These are phyloP conservation scores for Eucalyptus cloeziana DNA, from an alignment of 345 rosid species.

Conservation along the genomic window DNA sequence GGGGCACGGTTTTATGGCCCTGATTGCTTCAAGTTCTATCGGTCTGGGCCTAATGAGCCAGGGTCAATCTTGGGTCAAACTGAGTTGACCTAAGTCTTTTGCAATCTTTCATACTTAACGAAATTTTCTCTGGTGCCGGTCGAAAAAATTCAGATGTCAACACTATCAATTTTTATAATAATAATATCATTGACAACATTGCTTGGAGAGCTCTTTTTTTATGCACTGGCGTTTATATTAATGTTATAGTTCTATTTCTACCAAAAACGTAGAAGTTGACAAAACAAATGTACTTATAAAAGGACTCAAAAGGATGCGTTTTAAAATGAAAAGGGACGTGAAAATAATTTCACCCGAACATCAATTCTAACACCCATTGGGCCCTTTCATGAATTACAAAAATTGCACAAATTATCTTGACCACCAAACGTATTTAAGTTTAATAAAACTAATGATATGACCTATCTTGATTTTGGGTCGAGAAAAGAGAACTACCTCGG, in stretches of 20 bases:
- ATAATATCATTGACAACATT: fast-evolving
- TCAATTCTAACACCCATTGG: neutral
- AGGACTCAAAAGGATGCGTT: neutral
- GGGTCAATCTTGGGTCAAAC: neutral
- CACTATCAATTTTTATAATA: neutral
- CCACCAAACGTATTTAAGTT: neutral
- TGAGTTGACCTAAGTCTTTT: neutral
- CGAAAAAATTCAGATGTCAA: fast-evolving
- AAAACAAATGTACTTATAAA: neutral
- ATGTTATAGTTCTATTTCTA: neutral
- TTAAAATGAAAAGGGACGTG: neutral
- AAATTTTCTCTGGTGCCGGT: fast-evolving
- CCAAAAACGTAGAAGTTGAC: neutral
- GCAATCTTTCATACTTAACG: neutral
- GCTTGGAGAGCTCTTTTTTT: neutral
- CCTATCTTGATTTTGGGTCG: too few species aligned
- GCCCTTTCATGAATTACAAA: neutral
- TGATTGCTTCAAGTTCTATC: neutral
- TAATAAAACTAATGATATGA: too few species aligned
- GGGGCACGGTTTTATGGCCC: neutral
- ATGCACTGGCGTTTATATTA: fast-evolving
- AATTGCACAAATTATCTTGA: neutral
- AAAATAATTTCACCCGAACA: neutral
- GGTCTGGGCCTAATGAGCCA: neutral
- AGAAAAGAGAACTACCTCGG: too few species aligned